Conservation (phyloP, 2,329 filamentous ascomycete genomes). For the Cryphonectria radicalis region DNA sequence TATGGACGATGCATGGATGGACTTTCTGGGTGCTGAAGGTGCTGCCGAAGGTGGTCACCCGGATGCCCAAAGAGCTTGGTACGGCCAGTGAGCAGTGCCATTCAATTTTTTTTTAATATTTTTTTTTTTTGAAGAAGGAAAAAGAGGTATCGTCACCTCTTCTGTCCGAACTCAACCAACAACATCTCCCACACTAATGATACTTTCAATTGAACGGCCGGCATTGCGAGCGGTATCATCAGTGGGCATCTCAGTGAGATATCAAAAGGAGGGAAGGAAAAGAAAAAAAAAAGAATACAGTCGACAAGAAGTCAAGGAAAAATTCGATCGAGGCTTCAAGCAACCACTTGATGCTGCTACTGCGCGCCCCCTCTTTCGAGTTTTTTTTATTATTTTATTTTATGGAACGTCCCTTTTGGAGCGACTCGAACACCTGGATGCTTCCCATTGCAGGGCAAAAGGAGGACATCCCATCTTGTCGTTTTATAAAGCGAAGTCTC, state of each 20-base stretch:
- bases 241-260: background rate
- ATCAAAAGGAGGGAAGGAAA: no score
- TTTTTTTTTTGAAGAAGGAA: background rate
- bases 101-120: background rate
- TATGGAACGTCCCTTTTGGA: no score
- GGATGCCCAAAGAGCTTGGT: conserved; percentile 25
- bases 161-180: background rate
- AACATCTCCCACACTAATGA: no score
- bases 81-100: conserved; percentile 20
- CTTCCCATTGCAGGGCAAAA: background rate
- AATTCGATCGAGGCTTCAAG: background rate
- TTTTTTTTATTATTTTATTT: no score
- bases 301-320: background rate
- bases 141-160: background rate
- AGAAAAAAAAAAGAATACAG: background rate
- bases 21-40: conserved; percentile 37
- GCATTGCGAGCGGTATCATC: no score
- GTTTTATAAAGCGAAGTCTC: background rate
- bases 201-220: background rate
- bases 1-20: conserved; percentile 46
- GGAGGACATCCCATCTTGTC: background rate
- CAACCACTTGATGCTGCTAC: background rate
- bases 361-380: conserved; percentile 6
- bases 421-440: background rate
- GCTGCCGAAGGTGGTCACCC: conserved; percentile 25